A percentile compares a stretch with the other conserved stretches of the same genome.
These are phyloP conservation scores for Phoenix dactylifera DNA, from an alignment of 176 grass and related monocot genomes.

Conservation along the genomic window DNA sequence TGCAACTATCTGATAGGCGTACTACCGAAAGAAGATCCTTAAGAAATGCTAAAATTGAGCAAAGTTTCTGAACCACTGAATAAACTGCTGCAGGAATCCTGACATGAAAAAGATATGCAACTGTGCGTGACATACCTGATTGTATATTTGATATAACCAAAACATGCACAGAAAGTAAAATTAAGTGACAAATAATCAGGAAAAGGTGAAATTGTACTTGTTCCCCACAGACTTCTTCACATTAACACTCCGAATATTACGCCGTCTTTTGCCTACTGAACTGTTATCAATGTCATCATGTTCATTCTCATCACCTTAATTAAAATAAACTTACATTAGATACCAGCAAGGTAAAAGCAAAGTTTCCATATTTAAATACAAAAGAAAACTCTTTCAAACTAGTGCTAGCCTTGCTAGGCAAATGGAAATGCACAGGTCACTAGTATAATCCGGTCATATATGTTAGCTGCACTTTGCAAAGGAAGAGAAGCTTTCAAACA, in stretches of 20 bases:
- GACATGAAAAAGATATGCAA: constrained; percentile 9
- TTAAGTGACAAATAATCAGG: constrained; percentile 6
- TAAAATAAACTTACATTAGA: background rate
- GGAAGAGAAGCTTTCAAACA: too few species aligned
- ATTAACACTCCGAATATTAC: constrained; percentile 47
- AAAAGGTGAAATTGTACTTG: constrained; percentile 41
- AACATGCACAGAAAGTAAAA: constrained; percentile 8
- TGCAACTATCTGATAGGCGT: constrained; percentile 84
- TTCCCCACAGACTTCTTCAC: constrained; percentile 58
- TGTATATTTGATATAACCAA: too few species aligned
- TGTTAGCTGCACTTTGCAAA: too few species aligned
- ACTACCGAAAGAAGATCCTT: constrained; percentile 71
- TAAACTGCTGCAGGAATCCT: constrained; percentile 71
- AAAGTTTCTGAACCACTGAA: constrained; percentile 81
- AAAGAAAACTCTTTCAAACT: too few species aligned
- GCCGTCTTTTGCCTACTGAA: constrained; percentile 73
- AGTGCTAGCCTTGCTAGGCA: too few species aligned
- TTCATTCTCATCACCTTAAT: constrained; percentile 73
- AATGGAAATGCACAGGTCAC: background rate
- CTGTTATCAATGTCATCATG: constrained; percentile 57
- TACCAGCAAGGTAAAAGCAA: too few species aligned
- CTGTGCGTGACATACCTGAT: too few species aligned
- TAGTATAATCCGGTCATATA: background rate
- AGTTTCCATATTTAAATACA: too few species aligned
- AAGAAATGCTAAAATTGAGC: constrained; percentile 89